Evolutionary conservation across 2,329 filamentous ascomycete species (phyloP), one percentile per base, ranked within the genome.

Genomic region (Clonostachys sp.): DNA sequence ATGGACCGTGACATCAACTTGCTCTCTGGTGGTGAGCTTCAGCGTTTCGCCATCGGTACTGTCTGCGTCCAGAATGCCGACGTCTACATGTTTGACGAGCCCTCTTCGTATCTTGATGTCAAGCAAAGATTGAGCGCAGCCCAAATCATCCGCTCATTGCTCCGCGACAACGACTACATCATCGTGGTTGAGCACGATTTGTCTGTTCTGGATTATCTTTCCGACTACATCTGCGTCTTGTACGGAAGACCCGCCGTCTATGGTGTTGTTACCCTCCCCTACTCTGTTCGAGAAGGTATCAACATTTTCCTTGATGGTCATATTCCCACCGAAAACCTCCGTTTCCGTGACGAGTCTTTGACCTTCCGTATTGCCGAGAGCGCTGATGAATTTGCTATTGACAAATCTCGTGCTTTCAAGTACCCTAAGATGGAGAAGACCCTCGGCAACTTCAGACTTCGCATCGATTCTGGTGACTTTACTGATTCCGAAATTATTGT

Each of bases 1-100:
- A 83, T 89, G 68, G 89, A 96, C 57, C 89, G 95, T 71, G 92
- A 97, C 55, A 88, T 99, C 58, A 84, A 81, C 58, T 80, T 89
- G 35, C 83, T 99, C 18, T 99, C 94, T 55, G 95, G 94, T 81
- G 94, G 94, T 78, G 95, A 99, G 72, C 80, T 99, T 63, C 94
- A 99, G 72, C 87, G 94, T 71, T 99, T 99, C 61, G 94, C 94
- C 59, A 96, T 99, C 58, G 94, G 89, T 61, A 89, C 92, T 45
- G 91, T 96, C 53, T 96, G 91, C 61, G 91, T 97, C 18, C 92
- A 97, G 68, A 84, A 95, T 61, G 92, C 92, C 57, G 94, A 99
- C 67, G 90, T 95, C 12, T 99, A 99, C 79, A 97, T 99, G 94
- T 99, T 99, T 62, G 94, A 99, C 70, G 94, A 99, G 75, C 95